Evolutionary conservation across 2,329 filamentous ascomycete genomes (phyloP).

Genomic region (Beauveria sp.): DNA sequence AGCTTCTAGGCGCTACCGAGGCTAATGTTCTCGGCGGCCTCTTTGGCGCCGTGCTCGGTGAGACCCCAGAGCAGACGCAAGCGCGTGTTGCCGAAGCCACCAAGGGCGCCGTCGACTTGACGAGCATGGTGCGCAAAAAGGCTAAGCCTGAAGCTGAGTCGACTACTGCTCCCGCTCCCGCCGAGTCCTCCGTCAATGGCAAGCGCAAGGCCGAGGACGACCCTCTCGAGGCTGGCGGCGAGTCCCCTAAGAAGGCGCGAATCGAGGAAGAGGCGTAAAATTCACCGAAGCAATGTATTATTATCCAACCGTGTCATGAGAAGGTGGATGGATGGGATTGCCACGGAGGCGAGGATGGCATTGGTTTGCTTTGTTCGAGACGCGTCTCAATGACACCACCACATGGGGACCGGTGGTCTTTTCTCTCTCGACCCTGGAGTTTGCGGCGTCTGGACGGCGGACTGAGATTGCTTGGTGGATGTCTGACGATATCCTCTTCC

Average conservation of each 20-base stretch:
- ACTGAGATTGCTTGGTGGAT: not conserved
- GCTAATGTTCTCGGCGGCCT: conserved; percentile 47
- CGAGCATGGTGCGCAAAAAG: conserved; percentile 65
- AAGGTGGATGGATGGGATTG: not conserved
- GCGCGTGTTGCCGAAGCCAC: conserved; percentile 65
- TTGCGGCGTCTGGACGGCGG: conserved; percentile 9
- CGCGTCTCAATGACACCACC: not conserved
- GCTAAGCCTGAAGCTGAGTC: conserved; percentile 25
- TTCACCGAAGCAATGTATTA: not conserved
- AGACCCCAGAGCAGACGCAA: conserved; percentile 51
- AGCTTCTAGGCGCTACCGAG: conserved; percentile 29
- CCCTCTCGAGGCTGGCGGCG: conserved; percentile 17
- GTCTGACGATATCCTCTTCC: not conserved
- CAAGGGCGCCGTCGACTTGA: conserved; percentile 65
- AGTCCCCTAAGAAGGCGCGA: conserved; percentile 43
- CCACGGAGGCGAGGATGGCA: not conserved
- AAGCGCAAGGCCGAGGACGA: conserved; percentile 19
- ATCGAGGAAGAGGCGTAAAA: conserved; percentile 30
- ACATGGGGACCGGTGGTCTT: not conserved
- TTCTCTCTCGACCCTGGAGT: not conserved
- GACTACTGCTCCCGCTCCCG: conserved; percentile 9
- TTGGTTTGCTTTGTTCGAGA: not conserved
- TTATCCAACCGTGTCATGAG: not conserved
- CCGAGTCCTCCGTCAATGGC: conserved; percentile 19
- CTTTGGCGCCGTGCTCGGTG: conserved; percentile 55